Base-by-base conservation (phyloP, 345 rosid species). In the Euphorbia tirucalli region DNA sequence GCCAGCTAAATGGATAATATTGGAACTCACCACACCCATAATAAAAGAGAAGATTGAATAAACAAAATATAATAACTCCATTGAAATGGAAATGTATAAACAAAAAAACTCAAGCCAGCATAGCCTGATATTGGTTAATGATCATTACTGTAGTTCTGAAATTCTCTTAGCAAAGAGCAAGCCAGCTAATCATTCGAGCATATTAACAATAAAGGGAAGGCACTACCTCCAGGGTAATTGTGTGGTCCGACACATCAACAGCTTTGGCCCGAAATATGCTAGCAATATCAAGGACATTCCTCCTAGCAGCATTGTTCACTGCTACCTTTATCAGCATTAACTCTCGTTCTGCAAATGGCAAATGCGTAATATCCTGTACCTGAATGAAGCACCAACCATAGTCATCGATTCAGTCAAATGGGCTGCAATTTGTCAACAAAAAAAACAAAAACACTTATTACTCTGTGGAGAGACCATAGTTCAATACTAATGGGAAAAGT, bases 221-320 rank as follows among this genome's bases (percentile, higher is more conserved):
- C 54, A 65, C 73, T 73, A 87, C 94, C 89, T 86, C 87, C 35
- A 89, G 86, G 37, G 94, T 87, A 62, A 89, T 83, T 69, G 94
- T 89, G 69, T 89, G 94, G 75, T 89, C 90, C 32, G 92, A 89
- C 25, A 89, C 89, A 39, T 89, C 90, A 77, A 87, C 87, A 49
- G 90, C 91, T 75, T 58, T 83, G 50, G 94, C 94, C 71, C 94
- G 78, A 83, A 89, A 89, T 78, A 87, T 87, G 78, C 78, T 87
- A 61, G 91, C 94, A 67, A 82, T 86, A 63, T 89, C 94, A 70
- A 89, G 86, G 66, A 87, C 85, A 66, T 87, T 91, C 68, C 94
- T 82, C 74, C 94, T 78, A 31, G 92, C 90, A 78, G 87, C 54
- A 73, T 85, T 24, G 70, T 87, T 87, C 57, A 81, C 91, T 22